A percentile compares a stretch with the other conserved stretches of the same genome.
Conservation (phyloP, 2,329 filamentous ascomycete genomes). For the Sporothrix brunneoviolacea region DNA sequence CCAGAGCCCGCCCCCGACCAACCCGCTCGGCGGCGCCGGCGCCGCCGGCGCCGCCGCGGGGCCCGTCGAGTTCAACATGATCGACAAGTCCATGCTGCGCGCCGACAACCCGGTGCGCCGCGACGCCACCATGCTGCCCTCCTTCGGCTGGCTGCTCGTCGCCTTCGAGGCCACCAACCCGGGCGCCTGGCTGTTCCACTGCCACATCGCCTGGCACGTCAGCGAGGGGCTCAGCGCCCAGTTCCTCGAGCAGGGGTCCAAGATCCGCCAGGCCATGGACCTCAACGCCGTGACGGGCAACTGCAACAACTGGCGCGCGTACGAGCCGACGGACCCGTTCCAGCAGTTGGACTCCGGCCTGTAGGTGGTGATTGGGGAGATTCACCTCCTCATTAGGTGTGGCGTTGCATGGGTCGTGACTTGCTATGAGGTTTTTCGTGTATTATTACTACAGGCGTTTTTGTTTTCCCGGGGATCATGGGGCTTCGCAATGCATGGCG, state of each 20-base stretch:
- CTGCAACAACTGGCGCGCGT: constrained; percentile 17
- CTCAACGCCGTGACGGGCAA: constrained; percentile 14
- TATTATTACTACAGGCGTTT: no score
- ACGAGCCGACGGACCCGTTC: constrained; percentile 15
- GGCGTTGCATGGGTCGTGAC: no score
- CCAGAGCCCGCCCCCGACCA: constrained; percentile 32
- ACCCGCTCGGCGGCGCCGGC: constrained; percentile 4
- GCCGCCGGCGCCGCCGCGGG: constrained; percentile 18
- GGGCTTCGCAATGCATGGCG: no score
- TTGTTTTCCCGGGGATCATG: no score
- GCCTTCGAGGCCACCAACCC: constrained; percentile 42
- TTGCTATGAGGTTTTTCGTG: no score
- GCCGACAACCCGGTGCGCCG: constrained; percentile 35
- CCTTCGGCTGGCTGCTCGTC: constrained; percentile 36
- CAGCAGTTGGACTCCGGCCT: constrained; percentile 16
- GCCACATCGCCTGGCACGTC: constrained; percentile 42
- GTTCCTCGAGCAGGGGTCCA: constrained; percentile 32
- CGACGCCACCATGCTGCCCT: constrained; percentile 36
- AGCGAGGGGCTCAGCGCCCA: constrained; percentile 41
- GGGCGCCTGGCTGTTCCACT: constrained; percentile 38
- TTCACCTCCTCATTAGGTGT: neutral
- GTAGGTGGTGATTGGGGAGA: neutral
- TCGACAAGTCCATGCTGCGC: constrained; percentile 24
- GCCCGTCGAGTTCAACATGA: constrained; percentile 23
- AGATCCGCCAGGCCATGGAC: constrained; percentile 17